Evolutionary conservation across 805 yeast genomes (phyloP).

Genomic region (Candida pini): DNA sequence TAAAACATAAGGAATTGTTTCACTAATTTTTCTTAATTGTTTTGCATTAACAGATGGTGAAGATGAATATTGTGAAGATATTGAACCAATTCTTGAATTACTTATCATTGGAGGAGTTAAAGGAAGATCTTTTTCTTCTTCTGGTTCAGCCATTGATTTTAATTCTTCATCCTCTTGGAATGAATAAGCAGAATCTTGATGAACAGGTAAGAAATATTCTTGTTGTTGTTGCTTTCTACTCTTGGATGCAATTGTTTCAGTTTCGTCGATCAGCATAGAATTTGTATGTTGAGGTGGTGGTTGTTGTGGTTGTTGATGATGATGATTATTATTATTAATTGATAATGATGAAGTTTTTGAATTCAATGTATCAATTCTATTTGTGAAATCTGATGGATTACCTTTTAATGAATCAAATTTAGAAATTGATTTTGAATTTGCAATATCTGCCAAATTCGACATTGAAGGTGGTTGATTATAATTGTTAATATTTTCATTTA

Average conservation of each 20-base stretch:
- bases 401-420: constrained; percentile 13
- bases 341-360: constrained; percentile 11
- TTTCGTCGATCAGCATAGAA: constrained; percentile 9
- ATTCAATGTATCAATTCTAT: constrained; percentile 10
- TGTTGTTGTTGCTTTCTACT: constrained; percentile 1
- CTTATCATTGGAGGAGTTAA: constrained; percentile 2
- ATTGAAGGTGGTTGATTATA: constrained; percentile 45
- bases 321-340: constrained; percentile 2
- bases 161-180: constrained; percentile 22
- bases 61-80: constrained; percentile 16
- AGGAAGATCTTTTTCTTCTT: constrained; percentile 7
- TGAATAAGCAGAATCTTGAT: constrained; percentile 15
- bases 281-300: neutral
- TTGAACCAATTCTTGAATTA: constrained; percentile 7
- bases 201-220: constrained; percentile 12
- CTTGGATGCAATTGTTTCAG: neutral
- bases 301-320: neutral
- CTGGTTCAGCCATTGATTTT: constrained; percentile 15
- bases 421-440: constrained; percentile 30
- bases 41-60: constrained; percentile 39
- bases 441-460: constrained; percentile 55
- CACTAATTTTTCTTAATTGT: constrained; percentile 71
- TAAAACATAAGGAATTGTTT: constrained; percentile 78
- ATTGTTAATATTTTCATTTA: constrained; percentile 15
- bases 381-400: constrained; percentile 8